Evolutionary conservation across 768 basidiomycete genomes (phyloP).

Genomic region (Tylopilus felleus): DNA sequence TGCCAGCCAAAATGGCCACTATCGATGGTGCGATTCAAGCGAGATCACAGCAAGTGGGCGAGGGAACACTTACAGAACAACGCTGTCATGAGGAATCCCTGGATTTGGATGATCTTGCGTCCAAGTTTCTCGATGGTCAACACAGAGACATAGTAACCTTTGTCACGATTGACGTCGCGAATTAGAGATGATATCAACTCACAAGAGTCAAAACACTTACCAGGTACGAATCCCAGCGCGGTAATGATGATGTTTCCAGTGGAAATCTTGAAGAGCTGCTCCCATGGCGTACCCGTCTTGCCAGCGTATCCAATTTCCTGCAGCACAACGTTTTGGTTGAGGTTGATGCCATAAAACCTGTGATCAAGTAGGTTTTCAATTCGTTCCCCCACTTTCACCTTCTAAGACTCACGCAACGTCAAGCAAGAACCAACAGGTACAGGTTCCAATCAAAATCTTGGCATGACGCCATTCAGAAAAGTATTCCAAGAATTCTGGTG

Average conservation of each 20-base stretch:
- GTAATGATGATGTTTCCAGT: constrained; percentile 71
- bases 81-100: constrained; percentile 69
- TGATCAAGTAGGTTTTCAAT: background rate
- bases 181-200: background rate
- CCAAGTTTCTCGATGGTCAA: constrained; percentile 71
- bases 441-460: constrained; percentile 66
- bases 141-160: constrained; percentile 68
- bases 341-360: constrained; percentile 74
- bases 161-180: background rate
- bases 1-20: constrained; percentile 70
- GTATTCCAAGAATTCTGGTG: constrained; percentile 58
- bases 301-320: constrained; percentile 69
- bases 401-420: constrained; percentile 54
- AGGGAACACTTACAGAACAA: constrained; percentile 50
- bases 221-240: constrained; percentile 73
- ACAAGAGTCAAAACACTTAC: constrained; percentile 27
- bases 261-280: constrained; percentile 63
- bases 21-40: background rate
- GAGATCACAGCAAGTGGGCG: background rate
- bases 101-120: constrained; percentile 71
- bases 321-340: constrained; percentile 77
- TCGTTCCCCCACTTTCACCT: background rate
- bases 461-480: constrained; percentile 71
- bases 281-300: constrained; percentile 52
- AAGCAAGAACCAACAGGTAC: constrained; percentile 69